phyloP scores from a whole-genome alignment of 192 early-diverging fungal genomes.

The Coemansia guatemalensis region DNA sequence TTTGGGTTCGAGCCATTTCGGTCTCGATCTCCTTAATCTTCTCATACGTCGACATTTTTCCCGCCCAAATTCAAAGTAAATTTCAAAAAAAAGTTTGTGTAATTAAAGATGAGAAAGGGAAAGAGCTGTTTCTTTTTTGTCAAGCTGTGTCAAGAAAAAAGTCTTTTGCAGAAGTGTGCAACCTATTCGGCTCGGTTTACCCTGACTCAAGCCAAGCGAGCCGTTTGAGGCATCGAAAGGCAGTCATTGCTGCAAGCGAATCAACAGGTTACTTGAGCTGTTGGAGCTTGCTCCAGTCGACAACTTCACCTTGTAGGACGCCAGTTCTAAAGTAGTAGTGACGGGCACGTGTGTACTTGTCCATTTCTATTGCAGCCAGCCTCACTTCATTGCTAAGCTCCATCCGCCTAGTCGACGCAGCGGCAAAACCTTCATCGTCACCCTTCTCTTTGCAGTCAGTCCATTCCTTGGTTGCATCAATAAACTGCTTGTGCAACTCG shows the following conservation, averaged over 20 bases:
- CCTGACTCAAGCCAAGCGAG: neutral
- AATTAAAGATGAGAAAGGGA: slow-evolving; percentile 4
- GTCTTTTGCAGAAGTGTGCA: neutral
- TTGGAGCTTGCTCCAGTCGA: slow-evolving; percentile 51
- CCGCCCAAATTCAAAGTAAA: neutral
- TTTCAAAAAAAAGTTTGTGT: neutral
- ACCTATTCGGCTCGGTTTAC: neutral
- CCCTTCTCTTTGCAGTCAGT: slow-evolving; percentile 40
- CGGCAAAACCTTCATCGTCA: slow-evolving; percentile 37
- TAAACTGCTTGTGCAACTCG: slow-evolving; percentile 46
- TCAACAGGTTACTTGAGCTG: neutral
- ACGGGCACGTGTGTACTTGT: slow-evolving; percentile 57
- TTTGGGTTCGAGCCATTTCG: slow-evolving; percentile 89
- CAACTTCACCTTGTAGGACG: slow-evolving; percentile 24
- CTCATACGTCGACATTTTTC: slow-evolving; percentile 58
- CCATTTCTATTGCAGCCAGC: slow-evolving; percentile 48
- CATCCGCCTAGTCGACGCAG: slow-evolving; percentile 14
- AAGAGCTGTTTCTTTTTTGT: neutral
- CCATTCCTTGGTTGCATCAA: slow-evolving; percentile 55
- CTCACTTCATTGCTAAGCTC: slow-evolving; percentile 38
- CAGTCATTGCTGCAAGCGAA: neutral
- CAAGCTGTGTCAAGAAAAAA: neutral
- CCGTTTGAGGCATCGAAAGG: neutral
- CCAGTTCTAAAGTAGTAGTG: slow-evolving; percentile 52
- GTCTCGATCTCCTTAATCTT: slow-evolving; percentile 72